phyloP scores from a whole-genome alignment of 2,329 filamentous ascomycete genomes.

The Zopfia rhizophila region DNA sequence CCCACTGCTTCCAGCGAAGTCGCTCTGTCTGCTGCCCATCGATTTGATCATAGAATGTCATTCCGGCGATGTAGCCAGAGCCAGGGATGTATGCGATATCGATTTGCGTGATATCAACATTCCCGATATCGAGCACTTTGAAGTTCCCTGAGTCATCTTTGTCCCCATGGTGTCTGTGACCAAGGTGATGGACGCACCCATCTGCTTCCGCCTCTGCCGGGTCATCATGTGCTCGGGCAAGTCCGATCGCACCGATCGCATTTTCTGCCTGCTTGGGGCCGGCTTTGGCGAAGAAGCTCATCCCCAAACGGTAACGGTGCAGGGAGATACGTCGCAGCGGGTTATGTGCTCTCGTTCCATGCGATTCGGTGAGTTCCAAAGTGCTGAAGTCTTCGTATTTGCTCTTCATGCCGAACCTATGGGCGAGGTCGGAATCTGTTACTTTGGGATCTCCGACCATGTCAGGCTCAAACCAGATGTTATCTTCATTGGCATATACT shows the following conservation, averaged over 20 bases:
- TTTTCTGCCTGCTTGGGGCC: constrained; percentile 28
- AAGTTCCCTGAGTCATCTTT: constrained; percentile 19
- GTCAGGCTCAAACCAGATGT: constrained; percentile 38
- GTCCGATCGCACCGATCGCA: constrained; percentile 35
- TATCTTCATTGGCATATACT: constrained; percentile 26
- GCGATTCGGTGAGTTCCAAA: constrained; percentile 35
- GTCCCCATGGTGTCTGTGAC: constrained; percentile 23
- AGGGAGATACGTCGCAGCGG: constrained; percentile 31
- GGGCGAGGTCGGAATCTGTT: constrained; percentile 22
- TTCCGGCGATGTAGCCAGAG: constrained; percentile 32
- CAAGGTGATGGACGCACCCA: constrained; percentile 33
- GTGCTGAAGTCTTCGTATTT: constrained; percentile 39
- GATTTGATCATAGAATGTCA: constrained; percentile 37
- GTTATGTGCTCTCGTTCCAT: constrained; percentile 23
- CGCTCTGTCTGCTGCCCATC: constrained; percentile 25
- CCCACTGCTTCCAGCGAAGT: constrained; percentile 37
- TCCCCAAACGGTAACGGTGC: constrained; percentile 34
- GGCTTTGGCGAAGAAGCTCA: constrained; percentile 21
- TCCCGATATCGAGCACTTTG: constrained; percentile 29
- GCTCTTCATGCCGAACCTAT: constrained; percentile 25
- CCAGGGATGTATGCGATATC: constrained; percentile 39
- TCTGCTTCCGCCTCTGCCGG: constrained; percentile 17
- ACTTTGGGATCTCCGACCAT: constrained; percentile 37
- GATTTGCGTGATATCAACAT: constrained; percentile 37
- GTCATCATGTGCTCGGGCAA: constrained; percentile 28